These are phyloP conservation scores for Durotheca rogersii DNA, from an alignment of 495 filamentous ascomycete species.

Conservation along the genomic window DNA sequence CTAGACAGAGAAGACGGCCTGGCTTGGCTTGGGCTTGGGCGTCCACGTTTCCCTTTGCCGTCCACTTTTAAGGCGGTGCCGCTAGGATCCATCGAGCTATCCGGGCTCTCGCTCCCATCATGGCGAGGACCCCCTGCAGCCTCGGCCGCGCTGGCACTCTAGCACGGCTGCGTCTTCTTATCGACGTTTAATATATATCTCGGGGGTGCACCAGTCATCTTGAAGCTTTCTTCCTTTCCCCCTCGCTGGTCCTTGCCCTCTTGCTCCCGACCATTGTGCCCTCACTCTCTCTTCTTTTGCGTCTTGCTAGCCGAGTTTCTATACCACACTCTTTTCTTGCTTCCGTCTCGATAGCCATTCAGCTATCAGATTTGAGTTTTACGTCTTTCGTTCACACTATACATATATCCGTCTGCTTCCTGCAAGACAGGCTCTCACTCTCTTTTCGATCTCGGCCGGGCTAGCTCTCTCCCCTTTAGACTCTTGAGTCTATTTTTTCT, in stretches of 20 bases:
- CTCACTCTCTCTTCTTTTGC: conserved; percentile 27
- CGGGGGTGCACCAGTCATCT: conserved; percentile 25
- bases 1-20: not conserved
- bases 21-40: not conserved
- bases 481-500: no score
- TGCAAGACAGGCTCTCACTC: conserved; percentile 37
- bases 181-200: conserved; percentile 38
- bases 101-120: conserved; percentile 15
- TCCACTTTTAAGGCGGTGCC: conserved; percentile 28
- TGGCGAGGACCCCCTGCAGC: conserved; percentile 15
- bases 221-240: conserved; percentile 19
- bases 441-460: conserved; percentile 24
- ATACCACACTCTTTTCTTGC: conserved; percentile 35
- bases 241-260: conserved; percentile 19
- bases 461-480: conserved; percentile 14
- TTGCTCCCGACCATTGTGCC: conserved; percentile 24
- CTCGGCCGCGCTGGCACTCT: conserved; percentile 12
- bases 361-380: conserved; percentile 17
- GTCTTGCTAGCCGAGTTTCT: conserved; percentile 36
- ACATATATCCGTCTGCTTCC: conserved; percentile 27
- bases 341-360: conserved; percentile 18
- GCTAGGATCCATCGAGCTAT: conserved; percentile 25
- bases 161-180: conserved; percentile 14
- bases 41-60: conserved; percentile 4
- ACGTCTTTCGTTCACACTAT: conserved; percentile 28